These are phyloP conservation scores for Eucalyptus pumila DNA, from an alignment of 345 rosid species.

Conservation along the genomic window DNA sequence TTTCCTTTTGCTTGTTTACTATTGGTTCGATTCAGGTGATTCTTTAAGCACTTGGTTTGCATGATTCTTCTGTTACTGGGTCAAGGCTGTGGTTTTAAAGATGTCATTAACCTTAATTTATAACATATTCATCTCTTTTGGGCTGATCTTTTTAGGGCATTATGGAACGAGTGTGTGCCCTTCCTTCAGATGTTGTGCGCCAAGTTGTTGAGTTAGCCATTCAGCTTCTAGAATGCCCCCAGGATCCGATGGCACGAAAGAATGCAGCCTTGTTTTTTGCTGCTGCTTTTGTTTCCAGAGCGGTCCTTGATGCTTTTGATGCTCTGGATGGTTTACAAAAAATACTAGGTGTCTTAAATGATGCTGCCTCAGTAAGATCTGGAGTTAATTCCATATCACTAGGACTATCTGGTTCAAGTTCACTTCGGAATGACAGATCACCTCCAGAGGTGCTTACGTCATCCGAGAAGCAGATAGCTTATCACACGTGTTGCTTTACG, in stretches of 20 bases:
- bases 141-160: slow-evolving; percentile 53
- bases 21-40: slow-evolving; percentile 92
- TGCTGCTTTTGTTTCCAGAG: slow-evolving; percentile 93
- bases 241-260: slow-evolving; percentile 91
- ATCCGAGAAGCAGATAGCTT: slow-evolving; percentile 93
- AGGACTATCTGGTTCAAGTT: slow-evolving; percentile 28
- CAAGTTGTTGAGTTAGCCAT: slow-evolving; percentile 84
- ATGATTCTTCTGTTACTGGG: neutral
- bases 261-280: slow-evolving; percentile 91
- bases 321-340: slow-evolving; percentile 79
- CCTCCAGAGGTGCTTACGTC: slow-evolving; percentile 81
- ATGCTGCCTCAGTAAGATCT: slow-evolving; percentile 88
- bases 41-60: neutral
- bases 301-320: slow-evolving; percentile 96
- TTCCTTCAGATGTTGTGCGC: slow-evolving; percentile 64
- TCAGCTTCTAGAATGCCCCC: slow-evolving; percentile 76
- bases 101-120: neutral
- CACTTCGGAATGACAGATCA: slow-evolving; percentile 62
- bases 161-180: slow-evolving; percentile 99
- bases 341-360: slow-evolving; percentile 59
- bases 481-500: slow-evolving; percentile 93
- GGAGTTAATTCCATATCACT: slow-evolving; percentile 58
- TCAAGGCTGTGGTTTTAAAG: neutral
- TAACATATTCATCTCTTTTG: neutral
- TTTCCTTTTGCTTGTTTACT: slow-evolving; percentile 87